Evolutionary conservation across 2,329 filamentous ascomycete genomes (phyloP), one percentile per base, ranked within the genome.

Genomic region (Phaeomoniella chlamydospora): DNA sequence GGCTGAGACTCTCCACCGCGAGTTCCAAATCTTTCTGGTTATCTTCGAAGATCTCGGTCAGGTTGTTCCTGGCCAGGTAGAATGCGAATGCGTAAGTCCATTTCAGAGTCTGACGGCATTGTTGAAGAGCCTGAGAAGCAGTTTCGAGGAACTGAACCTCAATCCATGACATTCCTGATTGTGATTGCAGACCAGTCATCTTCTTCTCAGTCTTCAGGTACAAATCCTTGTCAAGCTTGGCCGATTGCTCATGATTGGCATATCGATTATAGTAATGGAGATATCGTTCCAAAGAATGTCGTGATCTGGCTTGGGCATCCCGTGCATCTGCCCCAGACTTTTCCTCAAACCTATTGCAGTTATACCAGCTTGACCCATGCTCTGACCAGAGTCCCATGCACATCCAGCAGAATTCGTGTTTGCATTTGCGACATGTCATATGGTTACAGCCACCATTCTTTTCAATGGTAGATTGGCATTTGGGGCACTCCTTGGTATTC

Each of bases 1-100:
- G 87, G n/a, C 85, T 94, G 44, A 98, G 63, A 39, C 83, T 87
- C 62, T 98, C 90, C 1, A 96, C 90, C 0, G 90, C 88, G 76
- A 98, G 81, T 58, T 98, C 90, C 15, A 98, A 64, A 54, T 98
- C 90, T 58, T 94, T 94, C 52, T 98, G 90, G 56, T 98, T 98
- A 56, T 96, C 87, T 57, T 98, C 90, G 41, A 98, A 98, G 37
- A 98, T 96, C 53, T 88, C 84, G 0, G 90, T 96, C 38, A 90
- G 65, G 52, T 98, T 96, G 67, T 94, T 96, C 38, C 85, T 77
- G 2, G 80, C 80, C n/a, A 98, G 74, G 53, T 98, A 98, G 56
- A 90, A 98, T 1, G 90, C 90, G 59, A 98, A 98, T 0, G 90
- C 90, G 51, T 98, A 98, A 0, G 90, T 98, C 90, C 90, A 98